Percentiles rank a stretch among this genome's conserved stretches.
These are phyloP conservation scores for Phytopythium cucurbitacearum DNA, from an alignment of 352 stramenopile genomes.

Conservation along the genomic window DNA sequence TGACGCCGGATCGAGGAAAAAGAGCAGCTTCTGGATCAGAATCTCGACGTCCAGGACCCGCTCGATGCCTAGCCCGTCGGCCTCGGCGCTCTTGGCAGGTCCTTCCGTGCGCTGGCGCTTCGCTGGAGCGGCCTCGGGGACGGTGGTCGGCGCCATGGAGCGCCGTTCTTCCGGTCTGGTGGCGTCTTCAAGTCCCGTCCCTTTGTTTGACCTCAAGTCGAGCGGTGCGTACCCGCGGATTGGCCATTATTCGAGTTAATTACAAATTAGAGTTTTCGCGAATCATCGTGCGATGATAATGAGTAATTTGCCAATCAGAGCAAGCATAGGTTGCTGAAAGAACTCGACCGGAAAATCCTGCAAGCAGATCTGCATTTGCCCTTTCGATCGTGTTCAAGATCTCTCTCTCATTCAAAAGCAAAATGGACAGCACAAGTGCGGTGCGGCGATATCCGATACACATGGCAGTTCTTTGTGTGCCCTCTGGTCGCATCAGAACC, in stretches of 20 bases:
- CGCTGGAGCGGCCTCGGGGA: not conserved
- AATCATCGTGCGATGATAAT: too few species aligned
- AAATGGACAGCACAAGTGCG: too few species aligned
- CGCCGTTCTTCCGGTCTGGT: not conserved
- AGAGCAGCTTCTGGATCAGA: slow-evolving; percentile 20
- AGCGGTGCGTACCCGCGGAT: not conserved
- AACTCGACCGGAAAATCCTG: too few species aligned
- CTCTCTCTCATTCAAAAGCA: too few species aligned
- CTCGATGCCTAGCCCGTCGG: not conserved
- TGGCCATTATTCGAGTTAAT: too few species aligned
- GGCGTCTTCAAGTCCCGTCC: slow-evolving; percentile 1
- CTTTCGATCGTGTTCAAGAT: too few species aligned
- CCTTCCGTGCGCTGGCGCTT: slow-evolving; percentile 18
- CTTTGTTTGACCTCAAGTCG: not conserved
- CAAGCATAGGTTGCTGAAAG: too few species aligned
- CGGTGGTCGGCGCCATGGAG: not conserved
- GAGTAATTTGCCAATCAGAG: too few species aligned
- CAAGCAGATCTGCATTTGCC: too few species aligned
- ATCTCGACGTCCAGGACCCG: slow-evolving; percentile 29
- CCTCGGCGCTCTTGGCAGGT: not conserved
- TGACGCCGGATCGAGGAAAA: slow-evolving; percentile 21
- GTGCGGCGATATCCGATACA: not conserved
- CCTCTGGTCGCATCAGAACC: not conserved
- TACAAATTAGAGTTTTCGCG: too few species aligned
- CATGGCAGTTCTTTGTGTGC: not conserved